phyloP scores from a whole-genome alignment of 768 basidiomycete genomes.

The Boletus reticulatus region DNA sequence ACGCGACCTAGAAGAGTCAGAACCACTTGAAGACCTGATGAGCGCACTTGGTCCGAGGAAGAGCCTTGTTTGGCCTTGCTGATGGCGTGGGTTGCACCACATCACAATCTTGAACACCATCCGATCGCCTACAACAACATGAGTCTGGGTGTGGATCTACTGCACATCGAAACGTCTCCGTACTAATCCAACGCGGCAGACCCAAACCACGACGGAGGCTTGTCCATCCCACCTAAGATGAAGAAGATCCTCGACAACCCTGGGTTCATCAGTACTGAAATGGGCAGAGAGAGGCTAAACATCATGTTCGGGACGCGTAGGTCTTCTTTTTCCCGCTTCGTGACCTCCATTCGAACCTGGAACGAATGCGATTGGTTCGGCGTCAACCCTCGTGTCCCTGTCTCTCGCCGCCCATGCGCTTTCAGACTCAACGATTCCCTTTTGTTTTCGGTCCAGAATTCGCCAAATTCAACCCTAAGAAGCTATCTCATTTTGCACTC shows the following conservation, averaged over 20 bases:
- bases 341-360: background rate
- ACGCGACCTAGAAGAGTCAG: too few species aligned
- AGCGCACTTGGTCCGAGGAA: too few species aligned
- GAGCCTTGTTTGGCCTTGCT: too few species aligned
- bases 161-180: background rate
- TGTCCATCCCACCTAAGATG: constrained; percentile 28
- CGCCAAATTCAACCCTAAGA: constrained; percentile 11
- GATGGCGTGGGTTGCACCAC: too few species aligned
- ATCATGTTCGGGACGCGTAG: constrained; percentile 29
- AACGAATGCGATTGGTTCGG: background rate
- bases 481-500: constrained; percentile 22
- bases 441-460: constrained; percentile 14
- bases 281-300: constrained; percentile 29
- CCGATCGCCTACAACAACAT: constrained; percentile 1
- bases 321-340: constrained; percentile 1
- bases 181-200: constrained; percentile 10
- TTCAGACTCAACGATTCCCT: background rate
- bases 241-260: constrained; percentile 22
- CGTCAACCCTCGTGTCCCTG: background rate
- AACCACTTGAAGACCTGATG: too few species aligned
- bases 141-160: constrained; percentile 9
- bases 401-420: background rate
- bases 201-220: constrained; percentile 16
- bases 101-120: too few species aligned
- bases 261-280: constrained; percentile 23